Conservation (phyloP, 169 alveolate species). For the Cryptosporidium canis region DNA sequence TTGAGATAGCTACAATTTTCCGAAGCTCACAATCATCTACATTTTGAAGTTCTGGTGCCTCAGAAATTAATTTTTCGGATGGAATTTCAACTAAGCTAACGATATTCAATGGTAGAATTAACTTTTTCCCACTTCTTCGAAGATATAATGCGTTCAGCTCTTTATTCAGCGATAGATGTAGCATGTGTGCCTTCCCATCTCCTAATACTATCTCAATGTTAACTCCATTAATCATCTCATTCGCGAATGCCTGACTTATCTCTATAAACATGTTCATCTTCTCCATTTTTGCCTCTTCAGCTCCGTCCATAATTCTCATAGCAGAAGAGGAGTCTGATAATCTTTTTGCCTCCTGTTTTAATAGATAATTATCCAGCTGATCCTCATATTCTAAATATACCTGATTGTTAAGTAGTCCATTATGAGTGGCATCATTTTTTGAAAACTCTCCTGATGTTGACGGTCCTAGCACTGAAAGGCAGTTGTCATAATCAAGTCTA, state of each 20-base stretch:
- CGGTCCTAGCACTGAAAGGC: not conserved
- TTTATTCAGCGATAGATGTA: slow-evolving; percentile 47
- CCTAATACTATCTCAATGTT: slow-evolving; percentile 44
- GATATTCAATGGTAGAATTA: slow-evolving; percentile 35
- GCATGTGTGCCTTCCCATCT: slow-evolving; percentile 65
- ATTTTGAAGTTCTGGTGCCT: slow-evolving; percentile 54
- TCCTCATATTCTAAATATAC: slow-evolving; percentile 42
- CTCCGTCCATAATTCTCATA: slow-evolving; percentile 32
- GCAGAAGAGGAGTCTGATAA: slow-evolving; percentile 20
- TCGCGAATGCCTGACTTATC: slow-evolving; percentile 12
- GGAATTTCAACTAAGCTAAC: slow-evolving; percentile 43
- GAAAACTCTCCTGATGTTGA: not conserved
- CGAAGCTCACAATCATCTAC: slow-evolving; percentile 59
- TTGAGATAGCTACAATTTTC: slow-evolving; percentile 52
- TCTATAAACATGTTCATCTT: slow-evolving; percentile 18
- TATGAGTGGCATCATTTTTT: not conserved
- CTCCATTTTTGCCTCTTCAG: slow-evolving; percentile 27
- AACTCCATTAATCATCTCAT: slow-evolving; percentile 69
- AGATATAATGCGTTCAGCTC: slow-evolving; percentile 43
- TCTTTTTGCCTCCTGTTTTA: slow-evolving; percentile 49
- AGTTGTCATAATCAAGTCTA: slow-evolving; percentile 5
- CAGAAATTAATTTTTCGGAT: slow-evolving; percentile 28
- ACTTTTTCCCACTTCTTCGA: slow-evolving; percentile 68
- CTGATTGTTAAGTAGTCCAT: not conserved
- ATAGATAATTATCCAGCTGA: slow-evolving; percentile 1